Evolutionary conservation across 768 basidiomycete species (phyloP).

Genomic region (Mycena epipterygia): DNA sequence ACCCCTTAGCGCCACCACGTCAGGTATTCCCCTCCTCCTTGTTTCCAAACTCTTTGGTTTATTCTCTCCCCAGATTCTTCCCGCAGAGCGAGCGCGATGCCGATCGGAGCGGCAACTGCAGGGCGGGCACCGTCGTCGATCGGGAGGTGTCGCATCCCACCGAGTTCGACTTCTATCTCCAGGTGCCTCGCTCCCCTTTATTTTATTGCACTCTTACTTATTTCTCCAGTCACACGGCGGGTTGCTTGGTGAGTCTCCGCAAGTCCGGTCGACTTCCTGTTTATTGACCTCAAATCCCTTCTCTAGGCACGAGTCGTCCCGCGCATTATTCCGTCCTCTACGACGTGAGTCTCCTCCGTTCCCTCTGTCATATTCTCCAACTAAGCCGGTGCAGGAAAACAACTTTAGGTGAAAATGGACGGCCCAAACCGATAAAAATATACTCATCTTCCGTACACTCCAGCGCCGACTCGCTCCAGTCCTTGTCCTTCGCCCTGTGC

Average conservation of each 20-base stretch:
- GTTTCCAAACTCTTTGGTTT: background rate
- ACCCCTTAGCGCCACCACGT: slow-evolving; percentile 25
- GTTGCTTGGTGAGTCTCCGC: slow-evolving; percentile 56
- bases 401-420: slow-evolving; percentile 50
- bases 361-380: background rate
- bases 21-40: slow-evolving; percentile 39
- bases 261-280: background rate
- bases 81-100: slow-evolving; percentile 53
- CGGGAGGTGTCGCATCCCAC: slow-evolving; percentile 65
- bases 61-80: slow-evolving; percentile 56
- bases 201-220: background rate
- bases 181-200: slow-evolving; percentile 50
- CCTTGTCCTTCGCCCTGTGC: slow-evolving; percentile 76
- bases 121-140: slow-evolving; percentile 71
- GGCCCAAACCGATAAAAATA: slow-evolving; percentile 28
- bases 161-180: slow-evolving; percentile 74
- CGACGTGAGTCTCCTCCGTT: slow-evolving; percentile 37
- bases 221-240: slow-evolving; percentile 66
- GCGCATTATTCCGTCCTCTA: slow-evolving; percentile 41
- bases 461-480: slow-evolving; percentile 73
- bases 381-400: slow-evolving; percentile 59
- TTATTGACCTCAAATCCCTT: background rate
- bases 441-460: slow-evolving; percentile 20
- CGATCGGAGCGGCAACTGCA: slow-evolving; percentile 68
- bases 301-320: slow-evolving; percentile 55